Evolutionary conservation across 257 asterid species (phyloP), one percentile per base, ranked within the genome.

Genomic region (Cinchona pubescens): DNA sequence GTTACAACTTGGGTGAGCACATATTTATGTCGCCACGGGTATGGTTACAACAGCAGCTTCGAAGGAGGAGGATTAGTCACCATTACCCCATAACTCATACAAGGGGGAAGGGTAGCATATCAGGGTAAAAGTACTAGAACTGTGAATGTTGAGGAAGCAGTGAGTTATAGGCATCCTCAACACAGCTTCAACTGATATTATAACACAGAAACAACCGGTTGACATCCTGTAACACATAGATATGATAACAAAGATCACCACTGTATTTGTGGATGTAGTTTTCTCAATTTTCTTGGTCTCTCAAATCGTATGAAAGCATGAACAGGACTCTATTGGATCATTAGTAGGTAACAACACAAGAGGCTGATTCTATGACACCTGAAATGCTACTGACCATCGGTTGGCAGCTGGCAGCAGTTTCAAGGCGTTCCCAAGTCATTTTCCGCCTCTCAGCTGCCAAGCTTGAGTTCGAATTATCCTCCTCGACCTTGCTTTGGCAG

Each of bases 401-500:
- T 71, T 82, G 84, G 67, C 79, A 79, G 67, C 48, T 72, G 42
- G 85, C 86, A 30, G 82, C 84, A 63, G 62, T 75, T 68, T 85
- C 88, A 13, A 85, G 77, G 48, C 70, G 83, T 59, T 85, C 86
- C 88, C 88, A 85, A n/a, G 74, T 80, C 72, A 82, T 73, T 69
- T 81, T 80, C 45, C 86, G 80, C 72, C 76, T 85, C 81, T 85
- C 88, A 0, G 86, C 85, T 74, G 82, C 80, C 13, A 75, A 38
- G 56, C 69, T 80, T 66, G 75, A 69, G 65, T 72, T 69, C 1
- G 85, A 76, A 67, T 66, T 82, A 30, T 85, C 88, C 61, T 85
- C 88, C 79, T 82, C 83, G 7, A 82, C 76, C 74, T 82, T 82
- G 49, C 81, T 62, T 71, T 85, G 88, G 83, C 88, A 85, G 51